Base-by-base conservation (phyloP, 495 filamentous ascomycete species). In the Tuber brumale region DNA sequence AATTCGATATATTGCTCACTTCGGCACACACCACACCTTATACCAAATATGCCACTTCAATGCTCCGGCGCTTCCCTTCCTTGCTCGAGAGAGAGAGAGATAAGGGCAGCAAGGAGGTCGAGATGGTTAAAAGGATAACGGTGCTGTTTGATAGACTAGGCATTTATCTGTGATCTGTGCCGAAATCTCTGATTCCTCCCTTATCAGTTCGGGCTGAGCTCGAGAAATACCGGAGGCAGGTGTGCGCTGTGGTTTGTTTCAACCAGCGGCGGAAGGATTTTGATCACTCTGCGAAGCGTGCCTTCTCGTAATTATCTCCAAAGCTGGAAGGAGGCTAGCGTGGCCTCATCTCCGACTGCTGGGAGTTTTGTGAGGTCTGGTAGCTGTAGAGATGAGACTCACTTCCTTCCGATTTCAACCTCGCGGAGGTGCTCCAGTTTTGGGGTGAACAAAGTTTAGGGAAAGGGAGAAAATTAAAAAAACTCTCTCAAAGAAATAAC, bases 1-100 rank as follows among this genome's bases (percentile, higher is more conserved):
- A 66, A 66, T 66, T 66, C 57, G 57, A 66, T 66, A 66, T 66
- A 66, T 66, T 35, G 57, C 57, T 66, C 57, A 66, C 57, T 35
- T 35, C 57, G 18, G 57, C 57, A 16, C 57, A 66, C 57, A 66
- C 57, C 57, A 18, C 57, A 31, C 57, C 27, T 12, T 2, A 66
- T 66, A n/a, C 21, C 9, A n/a, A 8, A 8, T n/a, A 31, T 35
- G 27, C 6, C 57, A 5, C 57, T 66, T 66, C 4, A 35, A 66
- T 35, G 5, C 57, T 66, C 57, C 57, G 31, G 57, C 57, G 27
- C 57, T 66, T 35, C 31, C 27, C 16, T 66, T 66, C 57, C 57
- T 16, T 66, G 57, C 57, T 19, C 16, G 16, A 19, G 57, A 27
- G 57, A 12, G 16, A 19, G 57, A 27, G 57, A 12, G 57, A 61